Base-by-base conservation (phyloP, 768 basidiomycete species). In the Boletus sp. region DNA sequence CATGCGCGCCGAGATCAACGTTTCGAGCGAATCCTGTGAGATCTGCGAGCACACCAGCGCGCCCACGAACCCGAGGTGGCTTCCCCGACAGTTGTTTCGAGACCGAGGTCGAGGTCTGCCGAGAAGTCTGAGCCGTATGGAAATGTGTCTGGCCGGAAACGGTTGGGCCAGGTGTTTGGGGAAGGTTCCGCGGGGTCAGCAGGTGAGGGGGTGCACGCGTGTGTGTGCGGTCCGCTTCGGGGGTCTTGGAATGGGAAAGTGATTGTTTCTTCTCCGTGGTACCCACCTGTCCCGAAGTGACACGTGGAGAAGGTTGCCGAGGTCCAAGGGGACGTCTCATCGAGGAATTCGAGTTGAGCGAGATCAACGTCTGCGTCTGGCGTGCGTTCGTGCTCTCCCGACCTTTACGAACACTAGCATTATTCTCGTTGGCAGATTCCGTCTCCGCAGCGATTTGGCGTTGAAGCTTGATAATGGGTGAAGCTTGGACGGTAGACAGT, bases 11-110 rank as follows among this genome's bases (percentile, higher is more conserved):
- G 0, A 68, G 47, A 45, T 70, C 70, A 46, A 68, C 68, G 29
- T 72, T 71, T 42, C 65, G 67, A 54, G 68, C 62, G 21, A 73
- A 62, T 7, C 70, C 69, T 6, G 76, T 79, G 27, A 79, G 59
- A 50, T 80, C 77, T 10, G 64, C 70, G 9, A 80, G 64, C 23
- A 70, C 73, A 17, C 70, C 69, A 19, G 51, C 66, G 11, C 63
- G 69, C 17, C 64, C 58, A 43, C 69, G 69, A 0, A 46, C 25
- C 10, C 68, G 59, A 21, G 70, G 50, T 5, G 68, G 70, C 35
- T 54, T 71, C 25, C 68, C 70, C 2, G 68, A 64, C 21, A 69
- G 29, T 38, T 66, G 66, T 46, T 65, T 65, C 35, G 59, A 51
- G 14, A 15, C 41, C 1, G 53, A 47, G 13, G 35, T 35, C 1